Percentiles rank a stretch among this genome's conserved stretches.
Conservation (phyloP, 2,329 filamentous ascomycete genomes). For the Fusarium musae region DNA sequence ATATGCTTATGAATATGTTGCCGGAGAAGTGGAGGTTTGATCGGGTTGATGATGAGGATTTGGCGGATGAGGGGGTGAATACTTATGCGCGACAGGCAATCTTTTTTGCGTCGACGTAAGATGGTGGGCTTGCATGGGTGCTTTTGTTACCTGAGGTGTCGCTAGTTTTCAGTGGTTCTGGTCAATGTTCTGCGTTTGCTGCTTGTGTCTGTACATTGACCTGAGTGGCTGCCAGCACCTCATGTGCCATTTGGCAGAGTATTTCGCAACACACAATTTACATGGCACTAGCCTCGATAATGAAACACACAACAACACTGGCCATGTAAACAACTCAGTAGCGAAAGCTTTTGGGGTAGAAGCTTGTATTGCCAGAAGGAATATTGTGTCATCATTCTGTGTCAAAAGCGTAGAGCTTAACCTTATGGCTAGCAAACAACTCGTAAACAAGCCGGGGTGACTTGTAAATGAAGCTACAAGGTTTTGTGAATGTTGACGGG, state of each 20-base stretch:
- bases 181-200: too few species aligned
- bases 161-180: too few species aligned
- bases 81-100: conserved; percentile 48
- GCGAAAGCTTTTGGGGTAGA: background rate
- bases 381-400: background rate
- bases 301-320: too few species aligned
- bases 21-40: conserved; percentile 20
- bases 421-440: background rate
- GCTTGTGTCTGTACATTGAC: too few species aligned
- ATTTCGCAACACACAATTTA: too few species aligned
- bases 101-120: conserved; percentile 6
- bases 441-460: rapidly evolving
- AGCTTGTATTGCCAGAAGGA: background rate
- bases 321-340: background rate
- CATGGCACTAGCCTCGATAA: too few species aligned
- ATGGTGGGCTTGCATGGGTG: background rate
- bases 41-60: conserved; percentile 28
- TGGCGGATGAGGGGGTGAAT: conserved; percentile 16
- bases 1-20: background rate
- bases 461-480: background rate
- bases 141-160: too few species aligned
- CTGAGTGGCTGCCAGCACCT: background rate
- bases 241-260: background rate
- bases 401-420: too few species aligned
- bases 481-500: background rate